Conservation (phyloP, 1,284 basidiomycete species). For the Fomes fomentarius region DNA sequence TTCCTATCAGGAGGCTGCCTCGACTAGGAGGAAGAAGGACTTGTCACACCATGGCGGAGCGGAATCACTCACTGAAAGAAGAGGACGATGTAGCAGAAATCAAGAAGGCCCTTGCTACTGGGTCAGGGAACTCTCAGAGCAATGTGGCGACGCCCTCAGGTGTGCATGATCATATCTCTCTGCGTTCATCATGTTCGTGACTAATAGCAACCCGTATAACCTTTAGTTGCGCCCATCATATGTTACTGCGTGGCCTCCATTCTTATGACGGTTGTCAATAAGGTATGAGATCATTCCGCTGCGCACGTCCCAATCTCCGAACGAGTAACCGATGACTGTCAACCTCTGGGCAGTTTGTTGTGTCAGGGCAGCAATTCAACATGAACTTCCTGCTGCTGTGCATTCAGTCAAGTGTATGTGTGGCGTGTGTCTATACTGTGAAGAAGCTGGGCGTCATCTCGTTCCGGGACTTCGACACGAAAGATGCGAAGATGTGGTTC, state of each 20-base stretch:
- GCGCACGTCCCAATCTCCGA: background rate
- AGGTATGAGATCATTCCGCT: conserved; percentile 54
- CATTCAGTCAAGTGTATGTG: conserved; percentile 90
- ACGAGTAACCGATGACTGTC: conserved; percentile 1
- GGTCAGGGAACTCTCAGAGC: conserved; percentile 38
- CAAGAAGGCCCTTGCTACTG: conserved; percentile 65
- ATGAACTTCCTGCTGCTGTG: conserved; percentile 97
- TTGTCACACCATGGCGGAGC: conserved; percentile 12
- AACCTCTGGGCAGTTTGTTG: conserved; percentile 73
- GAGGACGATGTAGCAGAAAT: conserved; percentile 60
- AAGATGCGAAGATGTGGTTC: conserved; percentile 93
- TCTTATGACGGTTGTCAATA: conserved; percentile 98
- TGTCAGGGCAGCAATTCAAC: conserved; percentile 91
- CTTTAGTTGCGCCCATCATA: conserved; percentile 75
- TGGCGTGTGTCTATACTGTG: conserved; percentile 72
- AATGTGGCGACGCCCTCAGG: conserved; percentile 42
- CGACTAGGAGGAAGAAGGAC: background rate
- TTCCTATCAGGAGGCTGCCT: no score
- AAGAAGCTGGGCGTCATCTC: conserved; percentile 87
- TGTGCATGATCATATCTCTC: conserved; percentile 32
- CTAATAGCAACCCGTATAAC: background rate
- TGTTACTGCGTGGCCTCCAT: conserved; percentile 96
- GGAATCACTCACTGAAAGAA: conserved; percentile 19
- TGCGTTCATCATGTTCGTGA: no score
- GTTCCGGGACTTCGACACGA: conserved; percentile 83